Percentiles rank a stretch among this genome's conserved stretches.
These are phyloP conservation scores for Xylariaceae sp. DNA, from an alignment of 2,329 filamentous ascomycete species.

Conservation along the genomic window DNA sequence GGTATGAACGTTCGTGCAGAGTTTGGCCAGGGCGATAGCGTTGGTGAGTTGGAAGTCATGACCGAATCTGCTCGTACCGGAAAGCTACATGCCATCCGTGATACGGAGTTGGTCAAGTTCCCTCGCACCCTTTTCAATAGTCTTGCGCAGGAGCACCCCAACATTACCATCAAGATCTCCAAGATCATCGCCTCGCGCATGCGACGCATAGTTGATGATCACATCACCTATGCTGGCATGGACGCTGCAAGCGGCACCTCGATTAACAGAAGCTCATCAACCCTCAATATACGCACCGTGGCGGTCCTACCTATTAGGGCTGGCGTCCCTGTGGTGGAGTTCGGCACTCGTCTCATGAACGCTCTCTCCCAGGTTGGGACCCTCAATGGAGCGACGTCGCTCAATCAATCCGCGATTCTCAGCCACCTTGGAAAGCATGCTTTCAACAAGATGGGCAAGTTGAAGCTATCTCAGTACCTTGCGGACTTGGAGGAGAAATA, in stretches of 20 bases:
- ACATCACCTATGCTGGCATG: constrained; percentile 59
- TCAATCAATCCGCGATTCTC: constrained; percentile 89
- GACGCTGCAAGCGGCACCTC: constrained; percentile 56
- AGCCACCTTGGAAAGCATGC: constrained; percentile 94
- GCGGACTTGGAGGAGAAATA: constrained; percentile 97
- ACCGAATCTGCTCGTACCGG: constrained; percentile 89
- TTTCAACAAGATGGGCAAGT: constrained; percentile 94
- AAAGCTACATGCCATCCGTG: constrained; percentile 90
- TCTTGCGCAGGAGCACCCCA: constrained; percentile 91
- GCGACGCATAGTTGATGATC: constrained; percentile 80
- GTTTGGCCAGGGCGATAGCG: constrained; percentile 94
- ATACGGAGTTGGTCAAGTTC: constrained; percentile 94
- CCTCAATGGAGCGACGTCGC: constrained; percentile 80
- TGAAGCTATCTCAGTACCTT: constrained; percentile 92
- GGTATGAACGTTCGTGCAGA: constrained; percentile 84
- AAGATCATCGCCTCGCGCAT: constrained; percentile 97
- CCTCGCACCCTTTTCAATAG: constrained; percentile 96
- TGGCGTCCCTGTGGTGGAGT: constrained; percentile 91
- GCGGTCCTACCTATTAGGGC: constrained; percentile 85
- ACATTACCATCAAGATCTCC: constrained; percentile 97
- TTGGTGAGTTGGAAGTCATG: constrained; percentile 93
- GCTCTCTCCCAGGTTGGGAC: constrained; percentile 86
- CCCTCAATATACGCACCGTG: constrained; percentile 86
- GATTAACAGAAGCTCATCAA: constrained; percentile 70
- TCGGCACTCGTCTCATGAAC: constrained; percentile 81